Evolutionary conservation across 805 yeast species (phyloP), one percentile per base, ranked within the genome.

Genomic region (Wickerhamomyces sydowiorum): DNA sequence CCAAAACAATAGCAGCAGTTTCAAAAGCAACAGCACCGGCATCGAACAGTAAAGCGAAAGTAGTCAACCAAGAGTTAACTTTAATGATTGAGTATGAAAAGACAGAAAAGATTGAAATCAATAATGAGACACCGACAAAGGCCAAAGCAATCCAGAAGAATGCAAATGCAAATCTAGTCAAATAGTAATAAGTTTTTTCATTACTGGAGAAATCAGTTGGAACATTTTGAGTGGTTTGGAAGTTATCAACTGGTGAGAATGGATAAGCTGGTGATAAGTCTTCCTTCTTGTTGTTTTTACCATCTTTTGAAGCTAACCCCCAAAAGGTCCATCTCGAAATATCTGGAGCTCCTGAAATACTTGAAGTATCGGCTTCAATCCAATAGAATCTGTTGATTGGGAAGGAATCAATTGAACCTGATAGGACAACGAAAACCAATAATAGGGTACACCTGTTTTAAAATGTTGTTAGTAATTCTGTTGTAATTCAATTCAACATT

Each of bases 281-380:
- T 13, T 45, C 30, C 54, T 78, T 72, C 5, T 58, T 40, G 44
- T 64, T 59, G 44, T 62, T 71, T 37, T 45, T 41, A 23, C 52
- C 52, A 15, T 42, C 45, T 40, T 68, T 68, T 38, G 67, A 67
- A 61, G 87, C 80, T 36, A 82, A 72, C 51, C 91, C 90, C 91
- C 91, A 85, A 67, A 78, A 83, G 2, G 90, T 82, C 90, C 90
- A 85, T 54, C 86, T 78, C n/a, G 87, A 67, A 38, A 67, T 53
- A 29, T 59, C 60, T 19, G 68, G 60, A 7, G 84, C 82, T 35
- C 68, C 60, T 3, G 67, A 46, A 43, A 82, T 77, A 36, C 58
- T 59, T 2, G 78, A 63, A 38, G 91, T 84, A 56, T 83, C 82
- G 38, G 81, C 90, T 59, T 75, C 67, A 29, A 85, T 56, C 87